Evolutionary conservation across 768 basidiomycete species (phyloP).

Genomic region (Dendrothele bispora): DNA sequence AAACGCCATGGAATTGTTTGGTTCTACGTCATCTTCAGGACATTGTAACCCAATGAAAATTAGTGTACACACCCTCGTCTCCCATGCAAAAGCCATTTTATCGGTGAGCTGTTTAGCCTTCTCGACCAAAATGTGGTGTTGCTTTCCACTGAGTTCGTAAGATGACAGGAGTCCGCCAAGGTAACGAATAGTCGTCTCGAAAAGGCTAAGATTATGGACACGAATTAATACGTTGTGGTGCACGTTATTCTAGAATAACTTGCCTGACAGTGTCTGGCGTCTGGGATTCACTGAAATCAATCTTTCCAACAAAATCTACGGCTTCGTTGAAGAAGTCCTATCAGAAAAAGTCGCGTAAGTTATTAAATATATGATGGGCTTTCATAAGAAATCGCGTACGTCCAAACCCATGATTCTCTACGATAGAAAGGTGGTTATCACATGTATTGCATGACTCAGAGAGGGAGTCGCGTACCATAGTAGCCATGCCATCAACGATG

Average conservation of each 20-base stretch:
- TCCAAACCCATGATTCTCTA: constrained; percentile 46
- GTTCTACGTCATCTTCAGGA: constrained; percentile 4
- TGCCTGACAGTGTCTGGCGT: constrained; percentile 41
- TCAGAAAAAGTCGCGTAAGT: not conserved
- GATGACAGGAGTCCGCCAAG: constrained; percentile 47
- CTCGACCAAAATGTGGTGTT: constrained; percentile 38
- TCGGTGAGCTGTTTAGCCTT: constrained; percentile 47
- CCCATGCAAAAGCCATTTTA: constrained; percentile 44
- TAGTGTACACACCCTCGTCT: constrained; percentile 26
- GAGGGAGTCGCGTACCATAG: constrained; percentile 41
- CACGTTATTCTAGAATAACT: too few relatives aligned
- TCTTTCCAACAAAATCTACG: constrained; percentile 33
- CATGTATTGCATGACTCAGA: not conserved
- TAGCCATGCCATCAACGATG: constrained; percentile 45
- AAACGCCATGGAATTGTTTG: constrained; percentile 12
- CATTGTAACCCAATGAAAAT: not conserved
- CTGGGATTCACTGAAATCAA: constrained; percentile 43
- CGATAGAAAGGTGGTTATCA: not conserved
- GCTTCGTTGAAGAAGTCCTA: constrained; percentile 44
- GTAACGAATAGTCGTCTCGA: constrained; percentile 58
- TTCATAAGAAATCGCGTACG: constrained; percentile 13
- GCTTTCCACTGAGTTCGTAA: constrained; percentile 48
- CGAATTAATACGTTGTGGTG: not conserved
- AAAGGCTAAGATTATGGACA: constrained; percentile 29
- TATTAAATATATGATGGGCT: not conserved